Base-by-base conservation (phyloP, 192 early-diverging fungal species). In the Blastocladiella britannica region DNA sequence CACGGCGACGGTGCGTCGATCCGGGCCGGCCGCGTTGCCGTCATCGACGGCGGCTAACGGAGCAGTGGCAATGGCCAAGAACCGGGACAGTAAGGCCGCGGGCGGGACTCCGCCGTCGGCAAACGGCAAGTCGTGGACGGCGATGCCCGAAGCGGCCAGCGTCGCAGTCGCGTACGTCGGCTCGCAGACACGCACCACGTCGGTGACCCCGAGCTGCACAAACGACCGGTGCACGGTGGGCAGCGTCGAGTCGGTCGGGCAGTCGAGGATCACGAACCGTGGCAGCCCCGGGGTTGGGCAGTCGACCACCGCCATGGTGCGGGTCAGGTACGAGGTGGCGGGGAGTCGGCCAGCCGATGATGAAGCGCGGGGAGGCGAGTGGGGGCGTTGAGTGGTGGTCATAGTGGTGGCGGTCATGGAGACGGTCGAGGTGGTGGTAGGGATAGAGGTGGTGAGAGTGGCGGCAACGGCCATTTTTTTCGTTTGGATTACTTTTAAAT, bases 81-180 rank as follows among this genome's bases (percentile, higher is more conserved):
- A 88, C 52, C 73, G 65, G 57, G 68, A 68, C n/a, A 79, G 62
- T 12, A 80, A 66, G 20, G 52, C 26, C 8, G 64, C 47, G 22
- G 79, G 75, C 23, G 79, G 79, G 29, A 62, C 43, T 0, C 83
- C 88, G 52, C 90, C 90, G 56, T 93, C 90, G 54, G 84, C 78
- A 72, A 91, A 93, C n/a, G 88, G 81, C 75, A 83, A 75, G 62
- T 93, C 90, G 64, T 87, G 87, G n/a, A 91, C 87, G 24, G 70
- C 53, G 28, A 94, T 88, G 28, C 73, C 72, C 25, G 75, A 59
- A 8, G 62, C 69, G 56, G 70, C 71, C 2, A 91, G 70, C 7
- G 73, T 64, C 7, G 71, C 67, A 22, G 73, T 72, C 20, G 70
- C 68, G 61, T 94, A 94, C 2, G 87, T 90, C 24, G 88, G 86